Percentiles rank a stretch among this genome's conserved stretches.
These are phyloP conservation scores for Sonneratia alba DNA, from an alignment of 345 rosid species.

Conservation along the genomic window DNA sequence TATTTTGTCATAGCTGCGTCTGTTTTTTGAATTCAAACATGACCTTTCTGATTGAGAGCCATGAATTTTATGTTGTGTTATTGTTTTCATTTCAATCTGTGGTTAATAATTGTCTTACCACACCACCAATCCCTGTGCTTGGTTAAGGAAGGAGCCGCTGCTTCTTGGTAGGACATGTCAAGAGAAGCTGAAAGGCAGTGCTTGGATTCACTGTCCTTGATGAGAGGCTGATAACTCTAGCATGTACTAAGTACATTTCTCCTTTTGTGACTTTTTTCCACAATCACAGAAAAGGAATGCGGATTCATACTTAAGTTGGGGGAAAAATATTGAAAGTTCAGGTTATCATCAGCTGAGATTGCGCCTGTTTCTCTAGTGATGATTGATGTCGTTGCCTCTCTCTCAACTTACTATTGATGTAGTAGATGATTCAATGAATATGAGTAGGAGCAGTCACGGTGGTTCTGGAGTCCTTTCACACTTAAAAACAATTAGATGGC, in stretches of 20 bases:
- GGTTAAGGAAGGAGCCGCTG: background rate
- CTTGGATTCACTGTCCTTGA: background rate
- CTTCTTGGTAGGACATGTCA: background rate
- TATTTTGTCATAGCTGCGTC: background rate
- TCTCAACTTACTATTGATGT: background rate
- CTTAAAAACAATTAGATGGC: background rate
- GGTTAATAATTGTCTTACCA: background rate
- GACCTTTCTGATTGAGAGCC: background rate
- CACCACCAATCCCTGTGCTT: background rate
- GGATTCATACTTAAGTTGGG: background rate
- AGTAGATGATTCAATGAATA: background rate
- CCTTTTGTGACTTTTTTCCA: background rate
- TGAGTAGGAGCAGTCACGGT: no score
- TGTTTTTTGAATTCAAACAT: background rate
- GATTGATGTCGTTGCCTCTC: background rate
- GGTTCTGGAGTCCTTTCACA: no score
- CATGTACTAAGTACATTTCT: background rate
- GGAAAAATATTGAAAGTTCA: background rate
- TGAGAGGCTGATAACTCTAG: background rate
- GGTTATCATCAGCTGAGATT: background rate
- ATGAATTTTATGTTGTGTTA: background rate
- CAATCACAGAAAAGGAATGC: background rate
- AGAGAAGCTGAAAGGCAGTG: background rate
- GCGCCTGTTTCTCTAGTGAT: background rate
- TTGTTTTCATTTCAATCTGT: background rate